Percentiles rank a stretch among this genome's conserved stretches.
Conservation (phyloP, 495 filamentous ascomycete genomes). For the Tuber calosporum region DNA sequence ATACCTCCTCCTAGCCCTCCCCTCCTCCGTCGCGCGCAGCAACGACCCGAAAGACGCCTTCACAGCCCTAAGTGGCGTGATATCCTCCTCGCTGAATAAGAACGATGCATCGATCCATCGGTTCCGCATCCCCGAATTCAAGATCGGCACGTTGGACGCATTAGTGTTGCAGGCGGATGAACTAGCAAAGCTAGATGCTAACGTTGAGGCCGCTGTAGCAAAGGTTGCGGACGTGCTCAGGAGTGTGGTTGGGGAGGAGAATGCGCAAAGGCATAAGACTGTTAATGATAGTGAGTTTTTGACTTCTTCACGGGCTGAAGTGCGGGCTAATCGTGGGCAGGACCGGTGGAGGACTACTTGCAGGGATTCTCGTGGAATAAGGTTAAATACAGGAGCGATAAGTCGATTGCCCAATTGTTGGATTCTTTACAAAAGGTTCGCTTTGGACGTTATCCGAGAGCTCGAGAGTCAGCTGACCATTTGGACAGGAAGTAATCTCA, state of each 20-base stretch:
- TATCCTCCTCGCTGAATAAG: slow-evolving; percentile 62
- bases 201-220: slow-evolving; percentile 71
- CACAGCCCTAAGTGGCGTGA: slow-evolving; percentile 44
- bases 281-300: slow-evolving; percentile 81
- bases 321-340: slow-evolving; percentile 46
- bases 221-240: slow-evolving; percentile 84
- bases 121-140: slow-evolving; percentile 86
- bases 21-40: slow-evolving; percentile 63
- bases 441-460: neutral
- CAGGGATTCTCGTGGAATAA: slow-evolving; percentile 90
- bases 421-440: slow-evolving; percentile 76
- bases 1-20: slow-evolving; percentile 69
- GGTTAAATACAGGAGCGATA: slow-evolving; percentile 89
- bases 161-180: slow-evolving; percentile 97
- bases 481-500: slow-evolving; percentile 65
- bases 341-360: slow-evolving; percentile 88
- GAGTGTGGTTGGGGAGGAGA: slow-evolving; percentile 71
- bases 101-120: slow-evolving; percentile 70
- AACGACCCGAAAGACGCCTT: slow-evolving; percentile 75
- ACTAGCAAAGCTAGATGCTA: slow-evolving; percentile 72
- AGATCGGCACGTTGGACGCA: slow-evolving; percentile 92
- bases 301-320: neutral
- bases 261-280: slow-evolving; percentile 77
- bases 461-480: slow-evolving; percentile 8
- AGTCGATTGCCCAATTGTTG: slow-evolving; percentile 73